Conservation (phyloP, 768 basidiomycete genomes). For the Boletus vinaceobasis region DNA sequence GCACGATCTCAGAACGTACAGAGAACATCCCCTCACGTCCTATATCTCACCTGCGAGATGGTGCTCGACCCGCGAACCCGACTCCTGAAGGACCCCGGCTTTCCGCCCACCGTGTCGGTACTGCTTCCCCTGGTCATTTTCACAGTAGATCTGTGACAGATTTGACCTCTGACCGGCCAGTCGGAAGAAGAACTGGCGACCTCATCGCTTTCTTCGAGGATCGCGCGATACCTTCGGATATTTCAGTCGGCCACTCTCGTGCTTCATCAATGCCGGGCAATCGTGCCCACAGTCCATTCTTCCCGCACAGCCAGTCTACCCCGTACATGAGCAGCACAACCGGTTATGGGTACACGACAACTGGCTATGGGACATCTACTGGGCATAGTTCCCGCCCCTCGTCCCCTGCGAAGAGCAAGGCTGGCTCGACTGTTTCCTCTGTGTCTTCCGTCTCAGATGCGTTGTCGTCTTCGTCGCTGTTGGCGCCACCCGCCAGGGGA, state of each 20-base stretch:
- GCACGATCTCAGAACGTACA: slow-evolving; percentile 75
- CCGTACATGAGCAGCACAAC: slow-evolving; percentile 37
- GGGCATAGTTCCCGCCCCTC: slow-evolving; percentile 43
- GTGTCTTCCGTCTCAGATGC: slow-evolving; percentile 23
- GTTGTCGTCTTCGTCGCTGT: slow-evolving; percentile 38
- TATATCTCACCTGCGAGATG: slow-evolving; percentile 38
- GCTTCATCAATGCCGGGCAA: slow-evolving; percentile 49
- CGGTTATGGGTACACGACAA: slow-evolving; percentile 35
- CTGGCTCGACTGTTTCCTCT: slow-evolving; percentile 30
- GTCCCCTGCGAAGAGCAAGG: slow-evolving; percentile 45
- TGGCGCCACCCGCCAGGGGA: slow-evolving; percentile 47
- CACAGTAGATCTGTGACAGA: slow-evolving; percentile 63
- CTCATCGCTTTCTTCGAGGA: slow-evolving; percentile 75
- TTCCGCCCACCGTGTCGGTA: slow-evolving; percentile 41
- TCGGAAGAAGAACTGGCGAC: slow-evolving; percentile 56
- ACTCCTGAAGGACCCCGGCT: slow-evolving; percentile 46
- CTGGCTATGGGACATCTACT: slow-evolving; percentile 28
- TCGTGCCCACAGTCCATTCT: slow-evolving; percentile 29
- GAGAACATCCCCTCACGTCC: slow-evolving; percentile 67
- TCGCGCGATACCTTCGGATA: slow-evolving; percentile 39
- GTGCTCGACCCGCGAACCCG: slow-evolving; percentile 33
- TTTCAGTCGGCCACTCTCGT: slow-evolving; percentile 46
- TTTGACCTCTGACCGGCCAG: slow-evolving; percentile 44
- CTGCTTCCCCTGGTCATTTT: slow-evolving; percentile 35
- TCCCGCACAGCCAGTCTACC: slow-evolving; percentile 36